These are phyloP conservation scores for Xanthoconium stramineum DNA, from an alignment of 768 basidiomycete species.

Conservation along the genomic window DNA sequence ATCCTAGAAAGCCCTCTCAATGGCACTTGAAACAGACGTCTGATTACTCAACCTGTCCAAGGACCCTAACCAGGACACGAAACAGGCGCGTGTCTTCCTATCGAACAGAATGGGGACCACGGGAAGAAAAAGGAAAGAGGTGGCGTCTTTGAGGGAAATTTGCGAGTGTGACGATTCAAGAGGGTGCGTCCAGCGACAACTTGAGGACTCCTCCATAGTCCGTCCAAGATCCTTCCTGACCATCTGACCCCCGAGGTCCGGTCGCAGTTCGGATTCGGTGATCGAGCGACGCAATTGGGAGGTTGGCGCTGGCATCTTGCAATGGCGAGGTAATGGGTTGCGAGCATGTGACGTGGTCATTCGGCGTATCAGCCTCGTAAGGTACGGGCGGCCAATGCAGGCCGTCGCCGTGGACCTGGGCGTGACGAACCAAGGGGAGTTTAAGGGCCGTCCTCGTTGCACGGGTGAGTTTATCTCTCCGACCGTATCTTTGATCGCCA, in stretches of 20 bases:
- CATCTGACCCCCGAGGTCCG: conserved; percentile 1
- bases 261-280: neutral
- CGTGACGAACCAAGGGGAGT: neutral
- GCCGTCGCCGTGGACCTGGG: neutral
- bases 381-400: neutral
- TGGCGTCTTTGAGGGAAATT: conserved; percentile 5
- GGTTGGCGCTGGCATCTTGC: neutral
- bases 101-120: neutral
- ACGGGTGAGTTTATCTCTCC: neutral
- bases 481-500: conserved; percentile 3
- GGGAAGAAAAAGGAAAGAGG: neutral
- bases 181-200: neutral
- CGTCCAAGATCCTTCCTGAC: neutral
- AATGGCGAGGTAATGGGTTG: neutral
- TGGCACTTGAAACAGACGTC: neutral
- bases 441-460: neutral
- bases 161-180: neutral
- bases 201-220: neutral
- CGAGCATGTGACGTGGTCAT: neutral
- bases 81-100: neutral
- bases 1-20: neutral
- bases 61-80: neutral
- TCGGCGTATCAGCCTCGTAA: neutral
- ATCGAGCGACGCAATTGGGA: conserved; percentile 2
- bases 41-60: neutral